These are phyloP conservation scores for Leccinum griseonigrum DNA, from an alignment of 1,284 basidiomycete genomes.

Conservation along the genomic window DNA sequence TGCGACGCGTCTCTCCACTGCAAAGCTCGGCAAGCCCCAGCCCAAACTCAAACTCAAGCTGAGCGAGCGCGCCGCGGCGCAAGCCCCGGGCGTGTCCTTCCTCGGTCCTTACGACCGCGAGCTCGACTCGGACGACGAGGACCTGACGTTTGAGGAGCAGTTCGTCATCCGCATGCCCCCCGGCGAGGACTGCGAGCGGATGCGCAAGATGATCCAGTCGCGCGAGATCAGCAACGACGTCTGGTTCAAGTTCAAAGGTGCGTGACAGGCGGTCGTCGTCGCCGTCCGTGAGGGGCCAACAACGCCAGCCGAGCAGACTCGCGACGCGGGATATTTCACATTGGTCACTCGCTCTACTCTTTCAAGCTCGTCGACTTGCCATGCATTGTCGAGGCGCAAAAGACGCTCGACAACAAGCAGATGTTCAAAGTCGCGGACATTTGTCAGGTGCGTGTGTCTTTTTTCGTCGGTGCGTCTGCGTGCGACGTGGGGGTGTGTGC, in stretches of 20 bases:
- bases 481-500: constrained; percentile 8
- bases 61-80: constrained; percentile 73
- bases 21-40: constrained; percentile 46
- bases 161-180: constrained; percentile 91
- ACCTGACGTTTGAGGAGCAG: constrained; percentile 96
- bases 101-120: constrained; percentile 90
- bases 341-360: constrained; percentile 79
- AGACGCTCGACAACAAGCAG: constrained; percentile 93
- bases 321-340: constrained; percentile 87
- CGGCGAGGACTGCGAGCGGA: constrained; percentile 74
- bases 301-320: constrained; percentile 60
- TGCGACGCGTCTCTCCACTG: constrained; percentile 45
- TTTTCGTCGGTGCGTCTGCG: constrained; percentile 4
- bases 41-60: constrained; percentile 84
- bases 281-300: not conserved
- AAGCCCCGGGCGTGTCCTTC: constrained; percentile 78
- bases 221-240: constrained; percentile 83
- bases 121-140: constrained; percentile 92
- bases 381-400: constrained; percentile 93
- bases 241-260: constrained; percentile 99
- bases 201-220: constrained; percentile 78
- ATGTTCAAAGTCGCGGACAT: constrained; percentile 99
- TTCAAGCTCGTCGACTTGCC: constrained; percentile 97
- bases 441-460: constrained; percentile 68
- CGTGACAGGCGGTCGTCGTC: constrained; percentile 11